Percentiles rank a stretch among this genome's conserved stretches.
phyloP scores from a whole-genome alignment of 805 yeast species.

The Candida tammaniensis region DNA sequence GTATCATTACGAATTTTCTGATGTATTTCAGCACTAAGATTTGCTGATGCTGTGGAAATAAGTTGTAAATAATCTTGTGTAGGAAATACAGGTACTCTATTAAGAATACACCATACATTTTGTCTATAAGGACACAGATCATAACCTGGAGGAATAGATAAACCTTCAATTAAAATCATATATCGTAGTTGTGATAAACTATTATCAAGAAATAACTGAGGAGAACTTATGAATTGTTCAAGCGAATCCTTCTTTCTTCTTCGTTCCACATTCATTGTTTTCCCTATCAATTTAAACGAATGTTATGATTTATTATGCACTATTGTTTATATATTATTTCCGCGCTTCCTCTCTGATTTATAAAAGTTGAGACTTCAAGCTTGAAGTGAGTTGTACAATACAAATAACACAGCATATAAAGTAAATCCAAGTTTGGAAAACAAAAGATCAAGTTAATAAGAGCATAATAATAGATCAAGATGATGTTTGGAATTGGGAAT shows the following conservation, averaged over 20 bases:
- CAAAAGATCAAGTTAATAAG: too few relatives aligned
- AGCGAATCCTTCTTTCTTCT: conserved; percentile 33
- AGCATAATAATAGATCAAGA: too few relatives aligned
- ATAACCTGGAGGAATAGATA: conserved; percentile 39
- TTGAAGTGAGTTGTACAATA: too few relatives aligned
- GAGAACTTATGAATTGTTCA: conserved; percentile 36
- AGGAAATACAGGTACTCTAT: conserved; percentile 58
- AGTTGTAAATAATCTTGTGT: conserved; percentile 54
- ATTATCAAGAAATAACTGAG: conserved; percentile 33
- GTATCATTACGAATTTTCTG: conserved; percentile 81
- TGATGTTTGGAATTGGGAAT: conserved; percentile 61
- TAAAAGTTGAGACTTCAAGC: too few relatives aligned
- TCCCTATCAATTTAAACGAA: too few relatives aligned
- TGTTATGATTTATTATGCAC: too few relatives aligned
- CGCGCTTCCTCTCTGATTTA: neutral
- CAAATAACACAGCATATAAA: too few relatives aligned
- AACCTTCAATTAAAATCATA: conserved; percentile 41
- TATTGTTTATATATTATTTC: too few relatives aligned
- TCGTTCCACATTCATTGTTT: neutral
- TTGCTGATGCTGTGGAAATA: conserved; percentile 46
- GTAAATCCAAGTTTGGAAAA: too few relatives aligned
- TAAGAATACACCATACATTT: conserved; percentile 78
- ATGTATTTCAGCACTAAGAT: conserved; percentile 46
- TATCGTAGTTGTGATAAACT: conserved; percentile 34
- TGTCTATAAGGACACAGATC: conserved; percentile 65